Base-by-base conservation (phyloP, 495 filamentous ascomycete species). In the Ramalina peruviana region DNA sequence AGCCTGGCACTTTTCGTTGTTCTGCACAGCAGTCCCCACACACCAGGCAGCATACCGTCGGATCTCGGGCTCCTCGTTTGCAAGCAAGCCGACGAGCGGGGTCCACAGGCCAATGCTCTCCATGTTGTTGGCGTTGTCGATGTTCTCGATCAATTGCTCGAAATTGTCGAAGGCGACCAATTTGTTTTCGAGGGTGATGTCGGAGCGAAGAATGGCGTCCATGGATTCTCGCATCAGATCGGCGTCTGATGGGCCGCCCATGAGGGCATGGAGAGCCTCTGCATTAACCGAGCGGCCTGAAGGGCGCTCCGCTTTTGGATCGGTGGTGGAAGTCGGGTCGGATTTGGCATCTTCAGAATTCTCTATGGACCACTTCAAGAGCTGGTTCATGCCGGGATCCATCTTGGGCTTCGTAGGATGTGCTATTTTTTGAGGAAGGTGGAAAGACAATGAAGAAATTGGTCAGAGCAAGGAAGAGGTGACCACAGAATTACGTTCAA, bases 51-150 rank as follows among this genome's bases (percentile, higher is more conserved):
- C 88, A 74, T 85, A 83, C 40, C 68, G 73, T 50, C 88, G 71
- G 58, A 95, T 69, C 40, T 89, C 83, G 0, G 67, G 56, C 56
- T 95, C 85, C 26, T 74, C 69, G 52, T 81, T 72, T 40, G 69
- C 60, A 16, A 98, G 72, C 38, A 85, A 72, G 2, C 66, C 57
- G 6, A 94, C 69, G 43, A 98, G 67, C 17, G 86, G 86, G 6
- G 75, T 72, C 92, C 92, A 98, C 43, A 96, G 67, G 6, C 74
- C 75, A 15, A 95, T 68, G 6, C 74, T 73, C 42, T 80, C 81
- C 48, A 95, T 70, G 63, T 94, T 89, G 70, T 95, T 96, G 42
- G 92, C 88, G 66, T 97, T 98, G 70, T 98, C 92, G 52, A 97
- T 75, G 37, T 71, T 74, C 69, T 95, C 92, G 56, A 97, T 80